Evolutionary conservation across 2,329 filamentous ascomycete species (phyloP).

Genomic region (Cyclaneusma minus): DNA sequence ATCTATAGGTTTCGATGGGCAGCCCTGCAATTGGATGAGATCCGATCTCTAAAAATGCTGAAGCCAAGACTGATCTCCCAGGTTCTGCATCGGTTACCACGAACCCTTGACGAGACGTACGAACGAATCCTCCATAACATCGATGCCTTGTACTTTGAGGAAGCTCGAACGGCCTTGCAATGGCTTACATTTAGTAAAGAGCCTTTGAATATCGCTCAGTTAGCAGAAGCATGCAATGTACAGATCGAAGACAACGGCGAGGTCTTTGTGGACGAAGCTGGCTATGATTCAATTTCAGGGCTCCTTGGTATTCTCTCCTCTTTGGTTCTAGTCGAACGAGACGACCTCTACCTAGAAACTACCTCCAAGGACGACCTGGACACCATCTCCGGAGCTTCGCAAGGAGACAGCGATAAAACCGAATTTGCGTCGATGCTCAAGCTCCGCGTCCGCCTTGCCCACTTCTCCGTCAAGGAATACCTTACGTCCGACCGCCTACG

Average conservation of each 20-base stretch:
- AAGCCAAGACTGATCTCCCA: slow-evolving; percentile 3
- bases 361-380: too few species aligned
- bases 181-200: slow-evolving; percentile 13
- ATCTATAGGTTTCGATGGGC: slow-evolving; percentile 14
- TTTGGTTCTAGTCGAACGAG: too few species aligned
- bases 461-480: slow-evolving; percentile 19
- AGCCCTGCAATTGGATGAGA: slow-evolving; percentile 17
- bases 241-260: too few species aligned
- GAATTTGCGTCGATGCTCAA: slow-evolving; percentile 5
- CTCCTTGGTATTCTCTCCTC: too few species aligned
- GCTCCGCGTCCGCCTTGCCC: slow-evolving; percentile 9
- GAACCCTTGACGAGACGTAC: slow-evolving; percentile 13
- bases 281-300: too few species aligned
- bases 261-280: too few species aligned
- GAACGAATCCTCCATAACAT: slow-evolving; percentile 15
- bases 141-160: slow-evolving; percentile 4
- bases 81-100: slow-evolving; percentile 8
- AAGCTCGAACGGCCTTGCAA: slow-evolving; percentile 13
- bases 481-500: slow-evolving; percentile 11
- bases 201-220: slow-evolving; percentile 14
- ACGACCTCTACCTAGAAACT: too few species aligned
- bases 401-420: background rate
- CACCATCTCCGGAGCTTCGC: too few species aligned
- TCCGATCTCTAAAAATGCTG: slow-evolving; percentile 7
- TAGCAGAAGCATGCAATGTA: too few species aligned